These are phyloP conservation scores for Clarireedia hainanense DNA, from an alignment of 2,329 filamentous ascomycete species.

Conservation along the genomic window DNA sequence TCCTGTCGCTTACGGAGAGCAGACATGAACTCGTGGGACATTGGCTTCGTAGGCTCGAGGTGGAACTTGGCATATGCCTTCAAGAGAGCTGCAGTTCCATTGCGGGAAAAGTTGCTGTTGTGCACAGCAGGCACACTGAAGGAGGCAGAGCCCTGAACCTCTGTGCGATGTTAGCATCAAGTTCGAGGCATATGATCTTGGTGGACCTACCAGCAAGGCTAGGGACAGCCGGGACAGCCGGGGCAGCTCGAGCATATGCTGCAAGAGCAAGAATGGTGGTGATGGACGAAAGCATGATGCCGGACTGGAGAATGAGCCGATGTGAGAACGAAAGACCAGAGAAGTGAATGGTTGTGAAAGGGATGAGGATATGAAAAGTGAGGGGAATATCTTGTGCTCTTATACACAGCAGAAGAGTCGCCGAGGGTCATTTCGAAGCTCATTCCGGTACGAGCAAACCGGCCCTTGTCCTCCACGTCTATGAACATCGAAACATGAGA, in stretches of 20 bases:
- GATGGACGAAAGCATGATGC: constrained; percentile 23
- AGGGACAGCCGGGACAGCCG: constrained; percentile 3
- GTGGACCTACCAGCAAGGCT: neutral
- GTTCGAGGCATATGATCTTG: neutral
- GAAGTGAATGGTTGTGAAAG: constrained; percentile 6
- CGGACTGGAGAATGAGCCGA: neutral
- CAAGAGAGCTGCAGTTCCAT: constrained; percentile 27
- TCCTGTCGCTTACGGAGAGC: constrained; percentile 26
- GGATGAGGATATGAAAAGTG: constrained; percentile 8
- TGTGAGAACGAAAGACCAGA: constrained; percentile 8
- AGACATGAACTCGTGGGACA: constrained; percentile 18
- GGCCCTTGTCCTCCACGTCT: neutral
- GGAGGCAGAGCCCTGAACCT: neutral
- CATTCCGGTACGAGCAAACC: neutral
- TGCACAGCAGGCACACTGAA: constrained; percentile 24
- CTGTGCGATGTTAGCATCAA: neutral
- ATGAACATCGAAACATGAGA: neutral
- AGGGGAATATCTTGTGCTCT: constrained; percentile 12
- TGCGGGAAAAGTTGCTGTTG: constrained; percentile 23
- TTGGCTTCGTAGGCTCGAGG: constrained; percentile 22
- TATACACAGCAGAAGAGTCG: constrained; percentile 12
- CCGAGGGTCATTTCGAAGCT: neutral
- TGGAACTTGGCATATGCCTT: constrained; percentile 28
- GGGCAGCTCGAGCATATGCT: constrained; percentile 18
- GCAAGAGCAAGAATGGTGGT: constrained; percentile 21